These are phyloP conservation scores for Aspergillus egyptiacus DNA, from an alignment of 495 filamentous ascomycete species.

Conservation along the genomic window DNA sequence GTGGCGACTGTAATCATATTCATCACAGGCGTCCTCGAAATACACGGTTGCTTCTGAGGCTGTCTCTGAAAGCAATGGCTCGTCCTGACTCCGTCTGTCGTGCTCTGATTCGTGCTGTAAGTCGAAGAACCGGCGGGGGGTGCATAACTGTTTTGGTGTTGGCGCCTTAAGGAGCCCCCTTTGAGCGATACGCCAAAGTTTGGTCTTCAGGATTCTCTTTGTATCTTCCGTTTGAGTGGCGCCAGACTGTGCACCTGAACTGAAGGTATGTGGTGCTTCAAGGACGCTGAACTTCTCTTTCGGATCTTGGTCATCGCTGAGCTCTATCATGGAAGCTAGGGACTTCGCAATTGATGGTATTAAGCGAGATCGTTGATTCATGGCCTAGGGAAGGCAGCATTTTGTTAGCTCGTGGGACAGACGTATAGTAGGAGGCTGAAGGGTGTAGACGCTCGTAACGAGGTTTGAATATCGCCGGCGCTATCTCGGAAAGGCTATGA, in stretches of 20 bases:
- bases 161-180: constrained; percentile 16
- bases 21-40: background rate
- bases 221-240: background rate
- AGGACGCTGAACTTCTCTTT: constrained; percentile 10
- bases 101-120: background rate
- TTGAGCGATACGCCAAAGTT: constrained; percentile 29
- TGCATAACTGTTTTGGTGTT: constrained; percentile 2
- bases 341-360: constrained; percentile 34
- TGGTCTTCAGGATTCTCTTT: constrained; percentile 16
- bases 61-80: background rate
- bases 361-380: constrained; percentile 33
- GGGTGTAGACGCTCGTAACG: no score
- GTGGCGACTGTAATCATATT: no score
- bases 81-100: background rate
- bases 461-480: constrained; percentile 32
- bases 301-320: constrained; percentile 11
- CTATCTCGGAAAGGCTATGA: constrained; percentile 21
- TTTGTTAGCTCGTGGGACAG: background rate
- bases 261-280: background rate
- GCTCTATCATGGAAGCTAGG: constrained; percentile 25
- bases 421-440: no score
- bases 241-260: background rate
- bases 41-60: background rate
- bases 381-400: constrained; percentile 24
- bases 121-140: background rate